A percentile compares a stretch with the other conserved stretches of the same genome.
These are phyloP conservation scores for Solanum chaucha DNA, from an alignment of 257 asterid species.

Conservation along the genomic window DNA sequence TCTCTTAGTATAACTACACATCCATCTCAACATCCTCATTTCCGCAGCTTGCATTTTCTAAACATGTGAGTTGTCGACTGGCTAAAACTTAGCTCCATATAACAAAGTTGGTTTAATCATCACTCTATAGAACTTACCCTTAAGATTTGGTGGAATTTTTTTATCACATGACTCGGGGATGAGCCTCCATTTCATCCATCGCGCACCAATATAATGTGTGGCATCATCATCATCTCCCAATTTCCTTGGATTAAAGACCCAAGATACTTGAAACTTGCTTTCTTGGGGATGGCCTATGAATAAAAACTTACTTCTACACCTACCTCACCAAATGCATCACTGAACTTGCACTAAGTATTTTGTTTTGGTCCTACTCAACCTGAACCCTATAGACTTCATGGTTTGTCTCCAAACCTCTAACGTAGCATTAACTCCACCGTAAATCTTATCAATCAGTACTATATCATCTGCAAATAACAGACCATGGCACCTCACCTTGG, in stretches of 20 bases:
- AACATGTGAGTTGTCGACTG: neutral
- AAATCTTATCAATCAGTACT: neutral
- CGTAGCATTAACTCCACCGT: neutral
- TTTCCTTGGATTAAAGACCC: neutral
- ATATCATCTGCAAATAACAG: neutral
- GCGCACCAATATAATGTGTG: neutral
- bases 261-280: neutral
- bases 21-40: neutral
- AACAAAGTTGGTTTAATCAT: neutral
- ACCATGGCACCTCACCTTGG: neutral
- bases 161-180: neutral
- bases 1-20: neutral
- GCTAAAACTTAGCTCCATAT: neutral
- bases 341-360: neutral
- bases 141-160: neutral
- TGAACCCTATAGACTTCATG: neutral
- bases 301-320: neutral
- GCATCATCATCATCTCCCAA: neutral
- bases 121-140: neutral
- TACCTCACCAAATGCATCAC: neutral
- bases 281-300: neutral
- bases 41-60: neutral
- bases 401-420: neutral
- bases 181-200: neutral
- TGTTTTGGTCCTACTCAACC: neutral